phyloP scores from a whole-genome alignment of 139 green algal species.

The Auxenochlorella pyrenoidosa region DNA sequence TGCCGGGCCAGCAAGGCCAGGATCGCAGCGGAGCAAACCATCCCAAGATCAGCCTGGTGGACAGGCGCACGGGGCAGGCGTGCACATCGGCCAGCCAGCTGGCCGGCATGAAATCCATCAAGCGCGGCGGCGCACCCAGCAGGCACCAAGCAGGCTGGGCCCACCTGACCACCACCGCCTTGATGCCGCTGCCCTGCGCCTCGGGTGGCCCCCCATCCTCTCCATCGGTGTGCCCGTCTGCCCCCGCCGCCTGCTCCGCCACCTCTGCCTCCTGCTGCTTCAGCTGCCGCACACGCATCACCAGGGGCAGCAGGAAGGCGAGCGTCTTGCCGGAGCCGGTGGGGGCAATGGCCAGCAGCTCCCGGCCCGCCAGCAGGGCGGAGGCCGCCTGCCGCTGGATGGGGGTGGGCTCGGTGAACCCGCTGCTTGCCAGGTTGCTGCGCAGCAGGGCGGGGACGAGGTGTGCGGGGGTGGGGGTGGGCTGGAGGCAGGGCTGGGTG shows the following conservation, averaged over 20 bases:
- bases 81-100: too few species aligned
- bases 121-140: too few species aligned
- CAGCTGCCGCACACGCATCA: slow-evolving; percentile 47
- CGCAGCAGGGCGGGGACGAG: not conserved
- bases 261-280: slow-evolving; percentile 47
- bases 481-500: too few species aligned
- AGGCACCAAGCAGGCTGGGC: not conserved
- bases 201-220: not conserved
- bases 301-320: slow-evolving; percentile 90
- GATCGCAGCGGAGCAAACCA: too few species aligned
- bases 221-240: not conserved
- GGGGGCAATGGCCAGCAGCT: slow-evolving; percentile 89
- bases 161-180: slow-evolving; percentile 42
- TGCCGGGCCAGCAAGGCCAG: too few species aligned
- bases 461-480: not conserved
- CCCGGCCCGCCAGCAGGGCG: slow-evolving; percentile 65
- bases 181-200: slow-evolving; percentile 18
- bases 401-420: slow-evolving; percentile 82
- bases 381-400: slow-evolving; percentile 95
- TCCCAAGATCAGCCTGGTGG: too few species aligned
- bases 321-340: slow-evolving; percentile 95
- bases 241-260: not conserved
- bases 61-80: too few species aligned
- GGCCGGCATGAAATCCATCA: too few species aligned
- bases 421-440: slow-evolving; percentile 49